These are phyloP conservation scores for Ophiobolus disseminans DNA, from an alignment of 2,329 filamentous ascomycete genomes.

Conservation along the genomic window DNA sequence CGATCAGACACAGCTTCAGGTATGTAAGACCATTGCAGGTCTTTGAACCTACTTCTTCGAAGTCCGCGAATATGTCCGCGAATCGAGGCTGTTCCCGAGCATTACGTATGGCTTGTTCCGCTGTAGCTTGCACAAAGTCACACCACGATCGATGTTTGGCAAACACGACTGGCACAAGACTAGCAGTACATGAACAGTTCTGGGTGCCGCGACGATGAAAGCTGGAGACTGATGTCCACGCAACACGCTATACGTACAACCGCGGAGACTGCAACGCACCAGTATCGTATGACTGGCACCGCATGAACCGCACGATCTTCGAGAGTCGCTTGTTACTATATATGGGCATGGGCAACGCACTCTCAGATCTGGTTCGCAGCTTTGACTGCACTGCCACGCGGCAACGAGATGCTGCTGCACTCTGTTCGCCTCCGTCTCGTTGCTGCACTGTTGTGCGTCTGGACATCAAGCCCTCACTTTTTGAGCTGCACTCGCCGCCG, in stretches of 20 bases:
- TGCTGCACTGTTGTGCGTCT: slow-evolving; percentile 25
- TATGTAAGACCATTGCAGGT: slow-evolving; percentile 83
- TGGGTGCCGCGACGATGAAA: slow-evolving; percentile 35
- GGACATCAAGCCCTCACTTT: slow-evolving; percentile 32
- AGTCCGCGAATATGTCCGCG: slow-evolving; percentile 32
- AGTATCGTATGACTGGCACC: slow-evolving; percentile 16
- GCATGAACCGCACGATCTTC: slow-evolving; percentile 14
- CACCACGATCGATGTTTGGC: slow-evolving; percentile 38
- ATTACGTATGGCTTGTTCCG: slow-evolving; percentile 32
- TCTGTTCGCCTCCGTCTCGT: slow-evolving; percentile 16
- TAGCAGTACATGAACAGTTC: slow-evolving; percentile 43
- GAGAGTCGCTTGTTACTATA: slow-evolving; percentile 17
- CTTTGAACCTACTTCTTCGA: slow-evolving; percentile 50
- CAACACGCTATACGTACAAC: slow-evolving; percentile 15
- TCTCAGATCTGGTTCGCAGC: slow-evolving; percentile 27
- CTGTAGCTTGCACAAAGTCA: slow-evolving; percentile 39
- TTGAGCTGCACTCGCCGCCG: slow-evolving; percentile 31
- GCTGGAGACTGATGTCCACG: slow-evolving; percentile 27
- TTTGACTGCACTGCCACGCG: slow-evolving; percentile 14
- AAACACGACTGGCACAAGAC: slow-evolving; percentile 39
- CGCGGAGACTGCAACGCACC: slow-evolving; percentile 25
- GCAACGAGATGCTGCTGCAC: slow-evolving; percentile 9
- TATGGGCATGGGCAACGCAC: slow-evolving; percentile 24
- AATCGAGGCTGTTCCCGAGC: slow-evolving; percentile 25
- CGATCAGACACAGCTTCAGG: slow-evolving; percentile 97